A percentile compares a stretch with the other conserved stretches of the same genome.
Evolutionary conservation across 2,329 filamentous ascomycete genomes (phyloP).

Genomic region (Ophiostoma angusticollis): DNA sequence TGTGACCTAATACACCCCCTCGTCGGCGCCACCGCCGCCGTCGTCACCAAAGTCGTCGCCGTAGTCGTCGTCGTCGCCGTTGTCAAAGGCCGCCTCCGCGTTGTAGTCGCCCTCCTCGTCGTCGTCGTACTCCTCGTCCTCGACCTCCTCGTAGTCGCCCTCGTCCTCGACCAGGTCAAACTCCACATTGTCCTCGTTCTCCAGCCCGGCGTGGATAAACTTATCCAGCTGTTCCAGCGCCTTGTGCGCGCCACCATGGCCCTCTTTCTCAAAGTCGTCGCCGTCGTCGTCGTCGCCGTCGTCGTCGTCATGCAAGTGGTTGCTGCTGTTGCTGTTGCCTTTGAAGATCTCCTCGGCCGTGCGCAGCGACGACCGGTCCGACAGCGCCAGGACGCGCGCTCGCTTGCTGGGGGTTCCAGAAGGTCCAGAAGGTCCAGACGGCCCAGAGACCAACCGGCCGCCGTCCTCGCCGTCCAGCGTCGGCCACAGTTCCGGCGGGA

Average conservation of each 20-base stretch:
- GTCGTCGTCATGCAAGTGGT: slow-evolving; percentile 17
- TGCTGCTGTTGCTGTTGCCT: slow-evolving; percentile 21
- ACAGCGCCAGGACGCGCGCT: slow-evolving; percentile 31
- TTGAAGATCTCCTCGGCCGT: slow-evolving; percentile 40
- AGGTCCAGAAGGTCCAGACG: too few relatives aligned
- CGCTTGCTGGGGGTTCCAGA: too few relatives aligned
- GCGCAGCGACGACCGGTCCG: slow-evolving; percentile 33
- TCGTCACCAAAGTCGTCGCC: slow-evolving; percentile 38
- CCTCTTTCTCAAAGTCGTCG: slow-evolving; percentile 4
- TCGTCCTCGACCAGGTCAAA: slow-evolving; percentile 36
- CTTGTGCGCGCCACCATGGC: slow-evolving; percentile 21
- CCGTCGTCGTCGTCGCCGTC: slow-evolving; percentile 1
- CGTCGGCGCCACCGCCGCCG: slow-evolving; percentile 25
- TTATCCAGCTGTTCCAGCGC: slow-evolving; percentile 33
- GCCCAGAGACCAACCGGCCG: slow-evolving; percentile 12
- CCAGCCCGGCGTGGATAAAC: slow-evolving; percentile 29
- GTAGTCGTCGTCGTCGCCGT: slow-evolving; percentile 37
- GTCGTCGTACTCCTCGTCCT: slow-evolving; percentile 41
- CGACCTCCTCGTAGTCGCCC: slow-evolving; percentile 34
- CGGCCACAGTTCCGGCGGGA: slow-evolving; percentile 42
- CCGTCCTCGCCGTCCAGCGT: slow-evolving; percentile 38
- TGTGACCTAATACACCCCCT: slow-evolving; percentile 17
- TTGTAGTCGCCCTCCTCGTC: slow-evolving; percentile 49
- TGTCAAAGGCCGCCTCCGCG: slow-evolving; percentile 48
- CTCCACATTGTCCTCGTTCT: slow-evolving; percentile 23